A percentile compares a stretch with the other conserved stretches of the same genome.
Evolutionary conservation across 768 basidiomycete species (phyloP).

Genomic region (Mrakia gelida): DNA sequence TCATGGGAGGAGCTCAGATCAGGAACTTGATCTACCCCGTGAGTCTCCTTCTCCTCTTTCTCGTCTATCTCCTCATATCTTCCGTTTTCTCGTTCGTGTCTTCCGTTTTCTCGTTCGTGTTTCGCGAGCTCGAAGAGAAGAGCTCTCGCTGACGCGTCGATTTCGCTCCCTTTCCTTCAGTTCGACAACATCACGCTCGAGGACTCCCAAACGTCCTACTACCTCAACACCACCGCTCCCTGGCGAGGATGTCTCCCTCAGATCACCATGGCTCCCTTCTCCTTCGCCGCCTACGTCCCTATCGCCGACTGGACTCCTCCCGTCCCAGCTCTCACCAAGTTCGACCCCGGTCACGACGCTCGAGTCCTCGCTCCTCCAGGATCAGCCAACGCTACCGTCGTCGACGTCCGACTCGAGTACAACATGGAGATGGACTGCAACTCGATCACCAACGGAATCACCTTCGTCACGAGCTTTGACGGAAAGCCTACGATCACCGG

Average conservation of each 20-base stretch:
- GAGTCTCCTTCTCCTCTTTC: background rate
- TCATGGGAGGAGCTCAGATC: conserved; percentile 56
- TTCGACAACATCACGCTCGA: conserved; percentile 71
- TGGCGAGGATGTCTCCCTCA: conserved; percentile 68
- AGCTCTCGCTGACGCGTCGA: background rate
- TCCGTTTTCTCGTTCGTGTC: background rate
- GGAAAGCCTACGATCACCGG: conserved; percentile 55
- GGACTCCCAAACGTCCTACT: conserved; percentile 63
- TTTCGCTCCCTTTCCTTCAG: background rate
- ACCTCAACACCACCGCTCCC: conserved; percentile 57
- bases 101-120: background rate
- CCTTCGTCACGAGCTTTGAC: conserved; percentile 56
- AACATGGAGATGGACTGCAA: conserved; percentile 69
- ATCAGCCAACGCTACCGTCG: conserved; percentile 53
- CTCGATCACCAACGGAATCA: conserved; percentile 59
- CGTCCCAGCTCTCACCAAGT: conserved; percentile 69
- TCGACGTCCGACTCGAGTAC: conserved; percentile 73
- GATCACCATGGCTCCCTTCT: conserved; percentile 66
- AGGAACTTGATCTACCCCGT: conserved; percentile 70
- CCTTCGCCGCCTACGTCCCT: conserved; percentile 79
- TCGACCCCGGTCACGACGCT: conserved; percentile 80
- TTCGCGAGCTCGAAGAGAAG: too few relatives aligned
- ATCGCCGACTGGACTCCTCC: conserved; percentile 61
- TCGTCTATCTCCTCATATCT: background rate
- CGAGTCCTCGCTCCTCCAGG: conserved; percentile 56